A percentile compares a stretch with the other conserved stretches of the same genome.
Conservation (phyloP, 108 stramenopile species). For the Cyclostephanos tholiformis region DNA sequence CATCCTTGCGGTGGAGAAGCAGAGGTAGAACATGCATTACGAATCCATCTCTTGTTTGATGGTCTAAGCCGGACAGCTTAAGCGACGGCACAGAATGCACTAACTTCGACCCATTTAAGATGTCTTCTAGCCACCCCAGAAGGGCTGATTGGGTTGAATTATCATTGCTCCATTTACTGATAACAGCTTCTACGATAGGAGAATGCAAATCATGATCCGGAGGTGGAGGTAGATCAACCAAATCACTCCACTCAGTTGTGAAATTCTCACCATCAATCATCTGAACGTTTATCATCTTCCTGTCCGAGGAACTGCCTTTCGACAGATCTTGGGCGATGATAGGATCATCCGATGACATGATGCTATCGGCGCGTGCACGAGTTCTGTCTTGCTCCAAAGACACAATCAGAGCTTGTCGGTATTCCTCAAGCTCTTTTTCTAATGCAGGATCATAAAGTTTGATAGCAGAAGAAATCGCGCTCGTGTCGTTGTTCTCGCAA, state of each 20-base stretch:
- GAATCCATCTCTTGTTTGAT: conserved; percentile 84
- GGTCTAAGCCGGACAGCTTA: conserved; percentile 77
- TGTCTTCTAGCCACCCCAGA: conserved; percentile 72
- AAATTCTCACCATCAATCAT: conserved; percentile 87
- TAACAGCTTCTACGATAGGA: conserved; percentile 74
- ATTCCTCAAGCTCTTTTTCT: conserved; percentile 49
- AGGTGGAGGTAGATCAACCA: conserved; percentile 74
- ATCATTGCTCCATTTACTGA: conserved; percentile 75
- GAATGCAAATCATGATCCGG: conserved; percentile 81
- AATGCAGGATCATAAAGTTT: conserved; percentile 40
- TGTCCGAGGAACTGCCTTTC: conserved; percentile 36
- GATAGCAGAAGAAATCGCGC: conserved; percentile 7
- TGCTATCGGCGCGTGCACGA: neutral
- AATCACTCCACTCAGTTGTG: conserved; percentile 77
- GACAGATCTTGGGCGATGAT: conserved; percentile 22
- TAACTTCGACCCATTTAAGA: conserved; percentile 62
- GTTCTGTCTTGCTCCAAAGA: conserved; percentile 14
- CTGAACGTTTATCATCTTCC: conserved; percentile 69
- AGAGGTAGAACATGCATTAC: conserved; percentile 82
- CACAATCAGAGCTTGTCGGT: conserved; percentile 34
- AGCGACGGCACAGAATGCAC: conserved; percentile 61
- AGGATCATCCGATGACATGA: conserved; percentile 5
- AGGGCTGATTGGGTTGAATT: conserved; percentile 62
- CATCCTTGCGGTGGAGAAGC: conserved; percentile 73
- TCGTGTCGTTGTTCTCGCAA: conserved; percentile 12